Evolutionary conservation across 768 basidiomycete genomes (phyloP).

Genomic region (Dioszegia crocea): DNA sequence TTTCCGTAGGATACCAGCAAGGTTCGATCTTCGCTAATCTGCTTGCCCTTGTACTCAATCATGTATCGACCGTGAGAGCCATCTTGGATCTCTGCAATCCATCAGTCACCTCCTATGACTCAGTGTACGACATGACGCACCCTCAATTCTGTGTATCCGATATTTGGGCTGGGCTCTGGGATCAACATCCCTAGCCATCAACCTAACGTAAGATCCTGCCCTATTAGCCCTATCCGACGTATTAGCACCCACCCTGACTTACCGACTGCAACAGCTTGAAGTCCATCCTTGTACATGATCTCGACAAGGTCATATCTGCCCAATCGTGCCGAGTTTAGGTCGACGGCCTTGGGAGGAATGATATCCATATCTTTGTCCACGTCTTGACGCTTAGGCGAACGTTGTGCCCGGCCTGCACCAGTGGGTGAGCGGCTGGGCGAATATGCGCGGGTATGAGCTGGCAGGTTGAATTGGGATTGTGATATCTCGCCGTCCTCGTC

Average conservation of each 20-base stretch:
- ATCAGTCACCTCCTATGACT: constrained; percentile 4
- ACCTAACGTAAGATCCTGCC: constrained; percentile 79
- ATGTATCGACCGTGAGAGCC: constrained; percentile 31
- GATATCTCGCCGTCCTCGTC: constrained; percentile 59
- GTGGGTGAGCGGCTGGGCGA: constrained; percentile 9
- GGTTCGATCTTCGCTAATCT: constrained; percentile 57
- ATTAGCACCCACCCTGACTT: constrained; percentile 21
- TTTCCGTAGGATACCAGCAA: constrained; percentile 76
- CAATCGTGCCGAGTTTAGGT: constrained; percentile 62
- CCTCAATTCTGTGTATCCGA: constrained; percentile 71
- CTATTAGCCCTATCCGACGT: neutral
- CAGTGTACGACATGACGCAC: constrained; percentile 55
- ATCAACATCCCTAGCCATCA: constrained; percentile 65
- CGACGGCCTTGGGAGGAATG: constrained; percentile 53
- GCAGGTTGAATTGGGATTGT: constrained; percentile 10
- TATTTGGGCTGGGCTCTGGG: constrained; percentile 60
- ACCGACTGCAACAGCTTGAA: constrained; percentile 78
- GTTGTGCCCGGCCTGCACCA: neutral
- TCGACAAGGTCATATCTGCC: constrained; percentile 65
- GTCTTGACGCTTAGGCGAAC: constrained; percentile 35
- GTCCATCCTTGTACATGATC: constrained; percentile 72
- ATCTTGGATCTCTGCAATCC: constrained; percentile 18
- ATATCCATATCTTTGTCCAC: constrained; percentile 58
- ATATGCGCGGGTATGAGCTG: neutral
- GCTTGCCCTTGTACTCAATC: constrained; percentile 40